Evolutionary conservation across 2,329 filamentous ascomycete genomes (phyloP).

Genomic region (Thermoascus crustaceus): DNA sequence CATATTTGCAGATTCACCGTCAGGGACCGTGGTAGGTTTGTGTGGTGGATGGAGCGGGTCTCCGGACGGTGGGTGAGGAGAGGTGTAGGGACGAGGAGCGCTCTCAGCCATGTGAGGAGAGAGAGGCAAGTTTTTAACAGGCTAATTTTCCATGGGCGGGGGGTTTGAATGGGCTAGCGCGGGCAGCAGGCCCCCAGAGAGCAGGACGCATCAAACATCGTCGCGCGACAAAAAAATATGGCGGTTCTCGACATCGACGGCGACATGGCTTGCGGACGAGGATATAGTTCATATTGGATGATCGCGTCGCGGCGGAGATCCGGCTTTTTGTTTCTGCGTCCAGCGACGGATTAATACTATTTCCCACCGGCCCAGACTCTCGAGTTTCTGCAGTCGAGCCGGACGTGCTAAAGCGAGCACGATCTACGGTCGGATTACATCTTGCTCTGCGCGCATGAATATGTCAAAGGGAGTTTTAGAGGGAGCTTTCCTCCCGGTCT

Average conservation of each 20-base stretch:
- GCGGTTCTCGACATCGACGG: conserved; percentile 1
- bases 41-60: conserved; percentile 23
- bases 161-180: conserved; percentile 29
- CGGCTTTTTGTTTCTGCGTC: conserved; percentile 37
- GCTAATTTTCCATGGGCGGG: conserved; percentile 30
- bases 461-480: too few species aligned
- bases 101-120: conserved; percentile 16
- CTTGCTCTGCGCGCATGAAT: too few species aligned
- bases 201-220: conserved; percentile 25
- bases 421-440: too few species aligned
- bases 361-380: conserved; percentile 26
- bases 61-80: conserved; percentile 19
- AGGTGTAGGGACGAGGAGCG: conserved; percentile 16
- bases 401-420: neutral
- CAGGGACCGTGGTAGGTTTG: conserved; percentile 9
- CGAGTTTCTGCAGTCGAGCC: neutral
- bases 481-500: too few species aligned
- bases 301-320: conserved; percentile 27
- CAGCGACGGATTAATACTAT: conserved; percentile 35
- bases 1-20: conserved; percentile 19
- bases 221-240: conserved; percentile 14
- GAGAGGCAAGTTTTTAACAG: conserved; percentile 27
- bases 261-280: conserved; percentile 9
- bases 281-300: conserved; percentile 22
- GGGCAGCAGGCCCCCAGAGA: conserved; percentile 20